Base-by-base conservation (phyloP, 2,329 filamentous ascomycete genomes). In the Fusarium anguioides region DNA sequence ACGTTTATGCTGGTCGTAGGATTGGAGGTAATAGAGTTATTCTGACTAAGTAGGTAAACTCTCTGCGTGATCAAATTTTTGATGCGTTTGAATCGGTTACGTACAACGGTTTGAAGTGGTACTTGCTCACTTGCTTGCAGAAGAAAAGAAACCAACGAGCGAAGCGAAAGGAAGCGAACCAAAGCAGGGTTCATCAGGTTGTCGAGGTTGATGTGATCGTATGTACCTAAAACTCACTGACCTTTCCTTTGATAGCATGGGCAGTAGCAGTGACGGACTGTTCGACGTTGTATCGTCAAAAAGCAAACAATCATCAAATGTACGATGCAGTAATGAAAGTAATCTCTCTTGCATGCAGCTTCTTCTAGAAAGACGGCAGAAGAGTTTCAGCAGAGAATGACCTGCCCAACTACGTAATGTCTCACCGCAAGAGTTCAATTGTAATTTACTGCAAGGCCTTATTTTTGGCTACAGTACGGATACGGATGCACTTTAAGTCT, bases 301-400 rank as follows among this genome's bases (percentile, higher is more conserved):
- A 31, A 6, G n/a, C n/a, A n/a, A n/a, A n/a, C n/a, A n/a, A n/a
- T n/a, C n/a, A n/a, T n/a, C n/a, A 12, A 31, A 31, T 31, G 14
- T 17, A 17, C 14, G 14, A 31, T 17, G 29, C 8, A 31, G 29
- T 17, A 17, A 17, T 31, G 29, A 37, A 39, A 33, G 54, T 35
- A 65, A 59, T 64, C 42, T 59, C 60, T 50, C 60, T 48, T 67
- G 45, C 36, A 67, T 68, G 65, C 48, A 69, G 47, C 49, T 60
- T 61, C 59, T 75, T 76, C 74, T 75, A 75, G 74, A 76, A 76
- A 61, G 53, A 61, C 73, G 74, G 72, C 67, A 76, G 74, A 76
- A 76, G 72, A 29, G 11, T 27, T 61, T 44, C 52, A 65, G 33
- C 52, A 51, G 47, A 14, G 26, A 35, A 8, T 40, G 39, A 27